Base-by-base conservation (phyloP, 192 early-diverging fungal genomes). In the Phlyctochytrium arcticum region DNA sequence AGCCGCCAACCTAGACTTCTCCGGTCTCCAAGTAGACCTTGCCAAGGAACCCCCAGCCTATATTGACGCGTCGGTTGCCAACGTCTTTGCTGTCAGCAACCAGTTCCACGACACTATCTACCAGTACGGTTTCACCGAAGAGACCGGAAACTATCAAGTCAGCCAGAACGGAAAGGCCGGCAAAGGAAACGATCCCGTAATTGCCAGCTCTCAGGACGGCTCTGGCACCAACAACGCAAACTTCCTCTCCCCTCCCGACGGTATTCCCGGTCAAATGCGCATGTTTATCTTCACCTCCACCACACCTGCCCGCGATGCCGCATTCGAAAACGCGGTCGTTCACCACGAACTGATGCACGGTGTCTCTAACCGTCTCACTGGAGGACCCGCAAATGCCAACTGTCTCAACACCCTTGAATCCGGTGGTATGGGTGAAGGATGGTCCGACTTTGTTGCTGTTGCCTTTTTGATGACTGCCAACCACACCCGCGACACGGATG, bases 71-170 rank as follows among this genome's bases (percentile, higher is more conserved):
- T 65, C 73, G 29, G 48, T 64, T 51, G 51, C 71, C 39, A 69
- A 75, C 60, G 46, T 60, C 46, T 74, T 76, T 39, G 62, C 62
- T 62, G 48, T 62, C 29, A 39, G 39, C 37, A 80, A 80, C 71
- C 42, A 23, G 42, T 51, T 57, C 46, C 86, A 88, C 68, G 76
- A 87, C 77, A 68, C 78, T 39, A 69, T 93, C 36, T 92, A 92
- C 69, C 72, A 84, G 37, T 79, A 80, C 59, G 75, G 75, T 10
- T 79, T 79, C 53, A 48, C 36, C 23, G 72, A 71, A 39, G 24
- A 6, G 17, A 50, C 90, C 1, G 94, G 92, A 2, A 96, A 96
- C 73, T 95, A 95, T 78, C 79, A 80, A 44, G 56, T 35, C 60
- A 63, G 23, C 60, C 44, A 63, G 34, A 44, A 47, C 23, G 66